Conservation (phyloP, 177 flowering plant species). For the Vitis hybrid region DNA sequence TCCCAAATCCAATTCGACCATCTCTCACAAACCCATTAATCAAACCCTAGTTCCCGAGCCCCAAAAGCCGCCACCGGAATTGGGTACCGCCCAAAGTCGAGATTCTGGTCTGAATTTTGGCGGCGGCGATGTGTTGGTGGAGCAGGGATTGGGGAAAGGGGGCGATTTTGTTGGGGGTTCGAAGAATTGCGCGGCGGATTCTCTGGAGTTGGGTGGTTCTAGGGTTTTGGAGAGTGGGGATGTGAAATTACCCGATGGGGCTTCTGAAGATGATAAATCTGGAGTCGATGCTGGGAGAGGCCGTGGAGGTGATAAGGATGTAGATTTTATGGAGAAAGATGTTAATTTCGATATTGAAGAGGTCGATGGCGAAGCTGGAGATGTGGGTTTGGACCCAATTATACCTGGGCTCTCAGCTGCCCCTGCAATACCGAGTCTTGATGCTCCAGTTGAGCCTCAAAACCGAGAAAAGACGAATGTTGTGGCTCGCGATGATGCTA, state of each 20-base stretch:
- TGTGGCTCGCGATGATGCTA: conserved; percentile 20
- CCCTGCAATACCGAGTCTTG: conserved; percentile 8
- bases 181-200: not conserved
- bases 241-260: conserved; percentile 15
- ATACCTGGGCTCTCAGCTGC: conserved; percentile 46
- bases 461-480: conserved; percentile 8
- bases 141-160: not conserved
- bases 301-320: too few species aligned
- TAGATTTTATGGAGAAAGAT: conserved; percentile 15
- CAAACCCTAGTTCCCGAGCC: conserved; percentile 14
- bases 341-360: conserved; percentile 38
- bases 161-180: conserved; percentile 12
- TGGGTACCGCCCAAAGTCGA: not conserved
- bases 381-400: conserved; percentile 32
- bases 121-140: conserved; percentile 1
- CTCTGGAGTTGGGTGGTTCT: not conserved
- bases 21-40: not conserved
- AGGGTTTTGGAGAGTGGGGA: conserved; percentile 32
- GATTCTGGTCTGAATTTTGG: not conserved
- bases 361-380: conserved; percentile 21
- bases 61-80: not conserved
- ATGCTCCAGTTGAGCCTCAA: conserved; percentile 13
- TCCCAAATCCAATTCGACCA: conserved; percentile 17
- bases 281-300: conserved; percentile 12
- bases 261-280: conserved; percentile 15